Base-by-base conservation (phyloP, 2,329 filamentous ascomycete species). In the Penicillium sp. region DNA sequence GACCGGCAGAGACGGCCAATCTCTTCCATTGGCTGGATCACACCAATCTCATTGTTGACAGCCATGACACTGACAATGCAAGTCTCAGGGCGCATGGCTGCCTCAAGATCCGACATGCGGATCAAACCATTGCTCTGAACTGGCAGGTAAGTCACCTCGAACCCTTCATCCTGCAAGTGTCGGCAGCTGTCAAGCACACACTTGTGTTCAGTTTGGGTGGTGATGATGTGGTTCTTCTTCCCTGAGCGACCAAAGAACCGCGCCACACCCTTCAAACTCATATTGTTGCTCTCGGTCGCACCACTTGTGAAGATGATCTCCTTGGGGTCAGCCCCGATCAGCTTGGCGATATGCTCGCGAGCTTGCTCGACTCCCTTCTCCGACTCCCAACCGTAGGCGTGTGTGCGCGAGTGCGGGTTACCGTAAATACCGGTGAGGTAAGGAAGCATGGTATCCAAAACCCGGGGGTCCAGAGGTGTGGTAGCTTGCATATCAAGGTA, bases 221-320 rank as follows among this genome's bases (percentile, higher is more conserved):
- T 99, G 74, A 99, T 91, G 69, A 99, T 93, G 76, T 99, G 94
- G 78, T 89, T 96, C 86, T 97, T 97, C 85, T 97, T 97, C 67
- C 91, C 92, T 2, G 85, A 87, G 55, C 90, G 86, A 63, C 91
- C 91, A 73, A 97, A 97, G 78, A 99, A 99, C 61, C 93, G 84
- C 19, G 94, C 92, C 9, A 99, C 93, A 61, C 94, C 94, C 79
- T 99, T 99, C 79, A 99, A 91, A 75, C 91, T 96, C 94, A 99
- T 99, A 70, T 99, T 99, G 78, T 99, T 99, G 72, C 91, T 97
- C 79, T 99, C 94, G 0, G 94, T 99, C 16, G 94, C 94, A 53
- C 94, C 94, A 68, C 92, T 97, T 7, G 94, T 99, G 77, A 99
- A 97, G 67, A 99, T 95, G 63, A 99, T 97, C 73, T 99, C 94